Conservation (phyloP, 176 grass and related monocot species). For the Cenchrus americanus region DNA sequence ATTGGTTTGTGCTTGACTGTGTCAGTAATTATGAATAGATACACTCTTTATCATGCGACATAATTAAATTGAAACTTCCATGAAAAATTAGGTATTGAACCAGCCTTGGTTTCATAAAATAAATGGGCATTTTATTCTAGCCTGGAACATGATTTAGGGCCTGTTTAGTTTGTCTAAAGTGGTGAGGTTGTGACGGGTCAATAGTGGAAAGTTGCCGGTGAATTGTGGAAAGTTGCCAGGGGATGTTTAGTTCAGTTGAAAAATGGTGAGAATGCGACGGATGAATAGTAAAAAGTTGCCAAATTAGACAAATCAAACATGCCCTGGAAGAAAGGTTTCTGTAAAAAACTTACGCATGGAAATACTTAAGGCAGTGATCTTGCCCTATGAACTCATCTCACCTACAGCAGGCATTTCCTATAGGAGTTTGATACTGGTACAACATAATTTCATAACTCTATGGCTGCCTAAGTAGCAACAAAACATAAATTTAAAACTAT, state of each 20-base stretch:
- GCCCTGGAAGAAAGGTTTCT: not conserved
- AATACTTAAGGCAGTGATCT: conserved; percentile 8
- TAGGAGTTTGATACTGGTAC: not conserved
- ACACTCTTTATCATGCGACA: not conserved
- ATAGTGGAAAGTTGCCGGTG: no score
- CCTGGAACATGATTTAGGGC: not conserved
- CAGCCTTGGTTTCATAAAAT: conserved; percentile 10
- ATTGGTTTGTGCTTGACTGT: not conserved
- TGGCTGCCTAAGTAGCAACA: not conserved
- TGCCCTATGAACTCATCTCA: conserved; percentile 15
- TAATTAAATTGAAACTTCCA: conserved; percentile 4
- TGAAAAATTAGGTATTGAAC: not conserved
- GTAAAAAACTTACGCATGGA: not conserved
- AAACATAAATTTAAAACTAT: not conserved
- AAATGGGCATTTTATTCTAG: not conserved
- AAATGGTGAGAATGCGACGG: no score
- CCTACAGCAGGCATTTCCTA: conserved; percentile 25
- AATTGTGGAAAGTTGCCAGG: no score
- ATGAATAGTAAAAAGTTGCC: no score
- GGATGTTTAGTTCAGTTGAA: no score
- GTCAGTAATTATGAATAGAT: conserved; percentile 1
- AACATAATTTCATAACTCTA: not conserved
- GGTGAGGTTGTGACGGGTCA: no score
- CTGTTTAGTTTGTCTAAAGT: no score
- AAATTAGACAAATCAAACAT: no score